These are phyloP conservation scores for Avena atlantica DNA, from an alignment of 176 grass and related monocot genomes.

Conservation along the genomic window DNA sequence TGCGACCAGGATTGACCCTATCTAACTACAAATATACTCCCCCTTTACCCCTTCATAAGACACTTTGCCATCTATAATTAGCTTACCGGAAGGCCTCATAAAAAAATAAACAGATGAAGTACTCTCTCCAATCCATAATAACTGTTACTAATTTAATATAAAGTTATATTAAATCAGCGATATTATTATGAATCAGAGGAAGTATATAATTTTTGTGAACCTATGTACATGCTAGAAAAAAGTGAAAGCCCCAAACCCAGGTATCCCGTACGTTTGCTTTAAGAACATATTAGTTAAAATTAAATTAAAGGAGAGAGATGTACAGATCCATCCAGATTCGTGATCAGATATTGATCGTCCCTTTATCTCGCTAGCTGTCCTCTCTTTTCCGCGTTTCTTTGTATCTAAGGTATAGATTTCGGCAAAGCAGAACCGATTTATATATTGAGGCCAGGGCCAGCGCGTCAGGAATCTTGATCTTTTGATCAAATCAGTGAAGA, in stretches of 20 bases:
- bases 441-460: neutral
- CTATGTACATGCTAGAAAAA: neutral
- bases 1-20: too few species aligned
- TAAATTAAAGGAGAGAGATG: neutral
- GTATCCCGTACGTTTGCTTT: neutral
- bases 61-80: too few species aligned
- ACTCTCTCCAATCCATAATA: too few species aligned
- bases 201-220: too few species aligned
- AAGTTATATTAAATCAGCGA: too few species aligned
- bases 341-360: neutral
- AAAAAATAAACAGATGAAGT: too few species aligned
- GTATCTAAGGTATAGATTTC: conserved; percentile 44
- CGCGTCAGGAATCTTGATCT: conserved; percentile 35
- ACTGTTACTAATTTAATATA: too few species aligned
- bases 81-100: too few species aligned
- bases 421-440: conserved; percentile 1
- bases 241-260: conserved; percentile 34
- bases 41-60: too few species aligned
- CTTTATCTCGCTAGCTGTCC: conserved; percentile 26
- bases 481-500: conserved; percentile 45
- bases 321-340: conserved; percentile 13
- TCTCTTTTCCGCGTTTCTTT: conserved; percentile 49
- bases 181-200: too few species aligned
- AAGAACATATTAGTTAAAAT: neutral
- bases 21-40: too few species aligned